Evolutionary conservation across 108 stramenopile species (phyloP).

Genomic region (Cyclotella baltica): DNA sequence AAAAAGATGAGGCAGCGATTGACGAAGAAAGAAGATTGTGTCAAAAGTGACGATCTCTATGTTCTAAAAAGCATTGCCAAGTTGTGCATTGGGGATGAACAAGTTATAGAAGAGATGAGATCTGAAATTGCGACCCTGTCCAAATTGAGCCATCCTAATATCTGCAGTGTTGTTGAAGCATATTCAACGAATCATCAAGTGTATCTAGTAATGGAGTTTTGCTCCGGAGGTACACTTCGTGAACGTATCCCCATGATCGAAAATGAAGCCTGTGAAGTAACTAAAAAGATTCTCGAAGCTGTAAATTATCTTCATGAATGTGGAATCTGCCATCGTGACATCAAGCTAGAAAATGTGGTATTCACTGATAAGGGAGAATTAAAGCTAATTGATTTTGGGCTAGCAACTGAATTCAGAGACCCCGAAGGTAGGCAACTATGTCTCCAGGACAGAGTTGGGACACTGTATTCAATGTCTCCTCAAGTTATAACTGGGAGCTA

Average conservation of each 20-base stretch:
- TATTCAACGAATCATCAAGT: constrained; percentile 42
- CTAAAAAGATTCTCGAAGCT: constrained; percentile 45
- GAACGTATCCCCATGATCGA: neutral
- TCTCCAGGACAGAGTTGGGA: constrained; percentile 26
- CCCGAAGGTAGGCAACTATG: constrained; percentile 6
- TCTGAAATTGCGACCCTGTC: constrained; percentile 39
- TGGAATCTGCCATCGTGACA: constrained; percentile 65
- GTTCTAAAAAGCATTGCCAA: constrained; percentile 42
- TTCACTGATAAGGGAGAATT: constrained; percentile 26
- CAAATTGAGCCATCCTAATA: constrained; percentile 42
- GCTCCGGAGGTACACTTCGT: neutral
- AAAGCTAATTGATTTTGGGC: constrained; percentile 52
- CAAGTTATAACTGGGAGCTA: constrained; percentile 12
- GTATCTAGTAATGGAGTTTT: constrained; percentile 33
- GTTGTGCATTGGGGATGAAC: constrained; percentile 28
- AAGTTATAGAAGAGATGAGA: constrained; percentile 45
- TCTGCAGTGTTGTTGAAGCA: constrained; percentile 35
- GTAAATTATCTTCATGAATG: constrained; percentile 60
- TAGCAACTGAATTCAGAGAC: constrained; percentile 27
- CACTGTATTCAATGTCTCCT: constrained; percentile 23
- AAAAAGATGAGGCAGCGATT: neutral
- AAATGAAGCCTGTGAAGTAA: neutral
- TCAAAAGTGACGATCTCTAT: constrained; percentile 21
- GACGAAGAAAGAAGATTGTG: neutral
- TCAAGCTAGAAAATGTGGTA: constrained; percentile 89